Evolutionary conservation across 306 rosid genomes (phyloP), one percentile per base, ranked within the genome.

Genomic region (Dryas octopetala): DNA sequence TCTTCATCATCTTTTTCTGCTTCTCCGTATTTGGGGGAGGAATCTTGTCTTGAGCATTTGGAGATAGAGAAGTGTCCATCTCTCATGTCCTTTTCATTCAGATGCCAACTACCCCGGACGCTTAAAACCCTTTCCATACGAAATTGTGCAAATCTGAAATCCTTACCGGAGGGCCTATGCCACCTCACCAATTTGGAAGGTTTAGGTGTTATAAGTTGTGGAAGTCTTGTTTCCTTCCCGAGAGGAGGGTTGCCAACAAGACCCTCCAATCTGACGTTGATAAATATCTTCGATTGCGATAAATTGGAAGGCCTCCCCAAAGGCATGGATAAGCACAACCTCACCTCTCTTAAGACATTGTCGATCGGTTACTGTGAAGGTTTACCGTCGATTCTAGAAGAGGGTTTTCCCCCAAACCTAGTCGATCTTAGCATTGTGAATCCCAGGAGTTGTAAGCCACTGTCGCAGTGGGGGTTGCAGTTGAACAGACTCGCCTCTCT

Each of bases 41-140:
- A 4, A 19, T 41, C 41, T 5, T 45, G 2, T 71, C 83, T 40
- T 68, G 19, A 63, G 52, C 83, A 78, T 53, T n/a, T 86, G 32
- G 40, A 70, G 62, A 74, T 83, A 47, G 48, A 60, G 12, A 61
- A 76, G 19, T 86, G 90, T 40, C 84, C 82, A 28, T 81, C 68
- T 1, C 72, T 86, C 38, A 41, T 16, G 14, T 76, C 81, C 43
- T 64, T 83, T 68, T 79, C 83, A 2, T 38, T 51, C 11, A 81
- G 71, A 51, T 81, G 79, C 51, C 40, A 86, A 65, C 12, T 84
- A 70, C 81, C 61, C 61, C 67, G 12, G 5, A 15, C 44, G 3
- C 72, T 48, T 67, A 48, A 26, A 26, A 5, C 23, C 19, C 72
- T 48, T 26, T 11, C n/a, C n/a, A n/a, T 65, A 4, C 2, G 4